Conservation (phyloP, 495 filamentous ascomycete species). For the Glonium stellatum region DNA sequence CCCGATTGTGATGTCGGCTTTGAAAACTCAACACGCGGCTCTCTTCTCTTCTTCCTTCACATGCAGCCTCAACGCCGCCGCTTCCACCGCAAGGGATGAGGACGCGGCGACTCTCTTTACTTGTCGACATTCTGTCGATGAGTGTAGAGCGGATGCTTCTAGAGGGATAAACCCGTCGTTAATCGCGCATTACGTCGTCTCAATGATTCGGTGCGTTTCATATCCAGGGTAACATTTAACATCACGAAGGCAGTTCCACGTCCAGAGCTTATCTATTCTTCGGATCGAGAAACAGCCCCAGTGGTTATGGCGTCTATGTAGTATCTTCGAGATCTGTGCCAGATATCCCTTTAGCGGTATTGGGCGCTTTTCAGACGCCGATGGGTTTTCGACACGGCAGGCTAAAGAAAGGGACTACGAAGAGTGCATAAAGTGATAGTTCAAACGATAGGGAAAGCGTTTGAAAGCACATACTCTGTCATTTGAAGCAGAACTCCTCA, state of each 20-base stretch:
- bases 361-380: too few relatives aligned
- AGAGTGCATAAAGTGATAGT: too few relatives aligned
- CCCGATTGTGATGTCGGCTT: conserved; percentile 14
- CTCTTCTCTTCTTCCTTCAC: conserved; percentile 1
- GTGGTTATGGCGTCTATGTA: too few relatives aligned
- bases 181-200: conserved; percentile 38
- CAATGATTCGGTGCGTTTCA: conserved; percentile 40
- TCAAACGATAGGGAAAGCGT: too few relatives aligned
- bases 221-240: conserved; percentile 40
- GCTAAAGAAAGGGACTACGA: too few relatives aligned
- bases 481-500: too few relatives aligned
- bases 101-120: conserved; percentile 20
- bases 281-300: too few relatives aligned
- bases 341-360: too few relatives aligned
- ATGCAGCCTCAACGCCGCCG: conserved; percentile 26
- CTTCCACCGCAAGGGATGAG: conserved; percentile 12
- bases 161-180: conserved; percentile 40
- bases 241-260: background rate
- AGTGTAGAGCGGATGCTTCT: conserved; percentile 24
- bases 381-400: too few relatives aligned
- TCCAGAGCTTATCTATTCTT: too few relatives aligned
- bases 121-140: conserved; percentile 29
- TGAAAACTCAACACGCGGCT: background rate
- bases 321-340: too few relatives aligned
- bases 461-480: too few relatives aligned